Evolutionary conservation across 257 asterid species (phyloP).

Genomic region (Gentiana straminea): DNA sequence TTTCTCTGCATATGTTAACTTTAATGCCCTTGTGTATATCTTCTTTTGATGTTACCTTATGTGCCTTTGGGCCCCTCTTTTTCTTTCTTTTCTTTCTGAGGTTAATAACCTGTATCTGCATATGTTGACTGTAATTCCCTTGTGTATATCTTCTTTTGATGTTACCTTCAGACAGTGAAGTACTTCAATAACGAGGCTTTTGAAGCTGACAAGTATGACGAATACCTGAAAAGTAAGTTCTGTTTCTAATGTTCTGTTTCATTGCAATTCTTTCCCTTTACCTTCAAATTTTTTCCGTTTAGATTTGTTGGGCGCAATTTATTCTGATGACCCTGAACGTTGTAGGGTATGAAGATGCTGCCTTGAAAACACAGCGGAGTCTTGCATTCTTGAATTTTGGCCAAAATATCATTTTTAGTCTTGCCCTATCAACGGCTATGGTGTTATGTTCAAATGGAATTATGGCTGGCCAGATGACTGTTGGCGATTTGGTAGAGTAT

Average conservation of each 20-base stretch:
- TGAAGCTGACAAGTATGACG: slow-evolving; percentile 88
- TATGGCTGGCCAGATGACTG: slow-evolving; percentile 75
- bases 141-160: slow-evolving; percentile 9
- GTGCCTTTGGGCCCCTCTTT: neutral
- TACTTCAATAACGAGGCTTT: slow-evolving; percentile 84
- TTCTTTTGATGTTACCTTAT: slow-evolving; percentile 19
- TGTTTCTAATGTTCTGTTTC: slow-evolving; percentile 2
- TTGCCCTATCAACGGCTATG: slow-evolving; percentile 89
- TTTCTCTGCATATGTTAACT: neutral
- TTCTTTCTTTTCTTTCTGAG: neutral
- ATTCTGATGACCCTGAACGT: slow-evolving; percentile 12
- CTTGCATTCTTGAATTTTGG: slow-evolving; percentile 88
- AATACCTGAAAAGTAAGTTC: slow-evolving; percentile 72
- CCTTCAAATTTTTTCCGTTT: neutral
- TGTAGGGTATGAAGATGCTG: slow-evolving; percentile 94
- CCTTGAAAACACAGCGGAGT: slow-evolving; percentile 84
- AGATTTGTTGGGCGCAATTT: slow-evolving; percentile 3
- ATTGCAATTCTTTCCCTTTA: neutral
- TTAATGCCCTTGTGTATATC: neutral
- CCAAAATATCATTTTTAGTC: slow-evolving; percentile 80
- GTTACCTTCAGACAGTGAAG: slow-evolving; percentile 77
- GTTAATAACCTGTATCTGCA: neutral
- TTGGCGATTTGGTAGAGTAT: slow-evolving; percentile 84
- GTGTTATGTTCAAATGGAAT: slow-evolving; percentile 85
- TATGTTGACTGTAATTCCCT: neutral